These are phyloP conservation scores for Penicillium crustosum DNA, from an alignment of 2,329 filamentous ascomycete species.

Conservation along the genomic window DNA sequence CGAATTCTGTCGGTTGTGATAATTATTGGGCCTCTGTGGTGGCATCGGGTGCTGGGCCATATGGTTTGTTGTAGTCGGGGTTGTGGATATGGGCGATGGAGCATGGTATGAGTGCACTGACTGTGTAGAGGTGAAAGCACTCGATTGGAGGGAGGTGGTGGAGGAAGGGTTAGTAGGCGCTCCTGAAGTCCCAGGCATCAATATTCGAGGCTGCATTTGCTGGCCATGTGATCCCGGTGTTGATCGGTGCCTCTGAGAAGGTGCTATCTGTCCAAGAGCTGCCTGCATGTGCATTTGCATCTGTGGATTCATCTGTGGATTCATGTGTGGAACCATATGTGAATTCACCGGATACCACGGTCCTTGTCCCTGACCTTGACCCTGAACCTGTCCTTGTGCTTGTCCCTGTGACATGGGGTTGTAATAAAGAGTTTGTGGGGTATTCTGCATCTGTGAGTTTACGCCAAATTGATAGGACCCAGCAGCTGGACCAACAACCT, in stretches of 20 bases:
- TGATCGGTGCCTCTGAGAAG: background rate
- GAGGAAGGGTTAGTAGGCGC: background rate
- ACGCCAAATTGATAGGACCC: background rate
- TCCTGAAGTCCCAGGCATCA: background rate
- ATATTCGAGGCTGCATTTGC: background rate
- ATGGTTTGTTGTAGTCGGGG: background rate
- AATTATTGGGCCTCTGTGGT: background rate
- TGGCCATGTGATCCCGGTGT: background rate
- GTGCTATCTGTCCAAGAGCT: background rate
- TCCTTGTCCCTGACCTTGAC: background rate
- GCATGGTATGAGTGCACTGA: background rate
- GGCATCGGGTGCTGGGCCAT: background rate
- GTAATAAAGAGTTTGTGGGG: background rate
- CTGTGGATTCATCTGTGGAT: background rate
- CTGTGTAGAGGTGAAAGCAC: background rate
- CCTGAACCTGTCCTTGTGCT: background rate
- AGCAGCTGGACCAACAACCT: background rate
- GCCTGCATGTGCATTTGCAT: background rate
- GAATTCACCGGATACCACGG: background rate
- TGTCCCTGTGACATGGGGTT: background rate
- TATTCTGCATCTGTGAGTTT: background rate
- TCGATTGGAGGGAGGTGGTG: background rate
- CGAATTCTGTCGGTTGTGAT: background rate
- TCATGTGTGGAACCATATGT: background rate
- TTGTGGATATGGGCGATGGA: background rate